phyloP scores from a whole-genome alignment of 1,284 basidiomycete species.

The Microbotryum intermedium region DNA sequence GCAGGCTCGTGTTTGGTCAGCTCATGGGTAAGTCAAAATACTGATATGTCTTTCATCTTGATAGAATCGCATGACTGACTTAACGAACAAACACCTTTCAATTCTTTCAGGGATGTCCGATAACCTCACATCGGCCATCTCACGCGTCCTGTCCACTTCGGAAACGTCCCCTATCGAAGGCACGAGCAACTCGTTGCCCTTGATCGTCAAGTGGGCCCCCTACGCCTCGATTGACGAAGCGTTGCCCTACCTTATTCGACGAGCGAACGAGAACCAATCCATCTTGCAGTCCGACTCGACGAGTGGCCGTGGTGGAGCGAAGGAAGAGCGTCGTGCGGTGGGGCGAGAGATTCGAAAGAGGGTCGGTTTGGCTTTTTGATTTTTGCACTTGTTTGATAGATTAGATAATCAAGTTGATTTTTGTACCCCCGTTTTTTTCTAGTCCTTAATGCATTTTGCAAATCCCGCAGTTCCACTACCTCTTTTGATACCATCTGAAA shows the following conservation, averaged over 20 bases:
- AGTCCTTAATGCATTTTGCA: too few species aligned
- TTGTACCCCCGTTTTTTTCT: too few species aligned
- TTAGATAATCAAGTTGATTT: too few species aligned
- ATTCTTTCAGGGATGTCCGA: constrained; percentile 33
- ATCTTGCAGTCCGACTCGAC: constrained; percentile 30
- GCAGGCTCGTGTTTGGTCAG: constrained; percentile 32
- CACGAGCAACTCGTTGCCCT: constrained; percentile 7
- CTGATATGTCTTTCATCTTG: background rate
- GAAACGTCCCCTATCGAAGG: background rate
- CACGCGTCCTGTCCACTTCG: constrained; percentile 18
- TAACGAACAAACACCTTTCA: background rate
- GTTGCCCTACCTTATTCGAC: constrained; percentile 32
- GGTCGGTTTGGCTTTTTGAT: constrained; percentile 18
- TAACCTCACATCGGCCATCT: constrained; percentile 30
- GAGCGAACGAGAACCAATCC: constrained; percentile 34
- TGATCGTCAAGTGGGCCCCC: constrained; percentile 31
- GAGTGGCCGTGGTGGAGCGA: constrained; percentile 27
- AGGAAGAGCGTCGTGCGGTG: constrained; percentile 29
- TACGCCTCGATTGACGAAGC: constrained; percentile 32
- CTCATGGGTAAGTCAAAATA: constrained; percentile 27
- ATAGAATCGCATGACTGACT: background rate
- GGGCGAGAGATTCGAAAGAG: constrained; percentile 28
- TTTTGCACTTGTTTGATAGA: background rate
- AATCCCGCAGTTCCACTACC: too few species aligned
- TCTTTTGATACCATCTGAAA: too few species aligned